A percentile compares a stretch with the other conserved stretches of the same genome.
Conservation (phyloP, 805 yeast genomes). For the Saccharomycopsis oosterbeekiorum region DNA sequence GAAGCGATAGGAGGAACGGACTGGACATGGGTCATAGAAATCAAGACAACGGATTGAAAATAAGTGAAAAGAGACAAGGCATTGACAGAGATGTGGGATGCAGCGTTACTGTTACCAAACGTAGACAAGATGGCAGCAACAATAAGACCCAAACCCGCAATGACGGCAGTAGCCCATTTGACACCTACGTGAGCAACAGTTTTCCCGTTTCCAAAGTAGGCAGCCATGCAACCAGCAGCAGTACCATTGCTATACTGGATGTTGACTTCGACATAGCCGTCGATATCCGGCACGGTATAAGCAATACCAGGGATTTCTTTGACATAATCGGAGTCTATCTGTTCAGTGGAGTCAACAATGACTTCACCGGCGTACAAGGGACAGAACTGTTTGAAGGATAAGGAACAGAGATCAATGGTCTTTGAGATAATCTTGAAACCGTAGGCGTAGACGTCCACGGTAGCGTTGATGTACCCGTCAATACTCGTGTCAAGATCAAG, state of each 20-base stretch:
- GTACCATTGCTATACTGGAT: slow-evolving; percentile 32
- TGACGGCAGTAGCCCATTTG: slow-evolving; percentile 88
- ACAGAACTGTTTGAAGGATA: slow-evolving; percentile 78
- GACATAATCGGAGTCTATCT: slow-evolving; percentile 41
- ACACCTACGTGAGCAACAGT: slow-evolving; percentile 73
- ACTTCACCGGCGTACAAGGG: slow-evolving; percentile 78
- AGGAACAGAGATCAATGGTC: slow-evolving; percentile 50
- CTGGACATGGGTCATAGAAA: slow-evolving; percentile 77
- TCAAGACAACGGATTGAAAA: slow-evolving; percentile 80
- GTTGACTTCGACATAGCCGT: slow-evolving; percentile 58
- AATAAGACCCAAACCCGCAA: slow-evolving; percentile 80
- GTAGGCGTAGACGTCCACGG: slow-evolving; percentile 70
- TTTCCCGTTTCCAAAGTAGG: slow-evolving; percentile 65
- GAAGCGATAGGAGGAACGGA: slow-evolving; percentile 86
- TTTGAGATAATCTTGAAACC: slow-evolving; percentile 63
- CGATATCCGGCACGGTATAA: slow-evolving; percentile 77
- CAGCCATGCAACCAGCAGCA: slow-evolving; percentile 63
- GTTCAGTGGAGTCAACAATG: slow-evolving; percentile 62
- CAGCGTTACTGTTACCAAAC: slow-evolving; percentile 81
- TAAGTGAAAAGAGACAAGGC: slow-evolving; percentile 75
- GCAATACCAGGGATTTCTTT: slow-evolving; percentile 73
- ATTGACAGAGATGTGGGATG: slow-evolving; percentile 81
- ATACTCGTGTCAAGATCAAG: slow-evolving; percentile 63
- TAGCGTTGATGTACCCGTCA: slow-evolving; percentile 56
- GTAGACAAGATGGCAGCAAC: slow-evolving; percentile 75